Base-by-base conservation (phyloP, 768 basidiomycete species). In the Mrakia frigida region DNA sequence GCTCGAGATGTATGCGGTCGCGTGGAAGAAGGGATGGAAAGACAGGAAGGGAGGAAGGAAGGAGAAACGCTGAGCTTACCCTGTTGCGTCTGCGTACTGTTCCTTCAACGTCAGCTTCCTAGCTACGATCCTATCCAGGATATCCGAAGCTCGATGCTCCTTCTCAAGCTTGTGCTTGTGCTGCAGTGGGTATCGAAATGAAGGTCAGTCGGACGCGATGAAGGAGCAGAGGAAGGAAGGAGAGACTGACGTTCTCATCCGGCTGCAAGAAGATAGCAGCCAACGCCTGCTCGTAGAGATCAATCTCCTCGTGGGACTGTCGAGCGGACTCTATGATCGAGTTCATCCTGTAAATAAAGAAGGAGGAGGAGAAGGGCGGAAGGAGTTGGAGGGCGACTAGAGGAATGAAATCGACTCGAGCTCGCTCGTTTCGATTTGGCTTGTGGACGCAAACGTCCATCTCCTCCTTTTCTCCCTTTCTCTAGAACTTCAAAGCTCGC, bases 291-390 rank as follows among this genome's bases (percentile, higher is more conserved):
- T 98, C 92, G 80, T 93, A 92, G 72, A 92, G 90, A 85, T 99
- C 96, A 35, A 94, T 87, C 83, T 98, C 95, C 84, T 98, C 94
- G 84, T 98, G 96, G 18, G 91, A 92, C 81, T 94, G 94, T 72
- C 96, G 90, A 82, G 96, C 92, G n/a, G 92, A 85, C 85, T 99
- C 96, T 82, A 98, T 87, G 81, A 93, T 86, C 65, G 93, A 94
- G 87, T 98, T 94, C 95, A 97, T 97, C 28, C 7, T 33, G 3
- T 25, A 37, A 14, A n/a, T n/a, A 28, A 43, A 39, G 31, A 25
- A 23, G 28, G 31, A 53, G 46, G 46, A 46, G 14, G 6, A 13
- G 59, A 63, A n/a, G 46, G 41, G 18, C 9, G 56, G 56, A 9
- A 50, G 35, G 11, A 37, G 28, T 23, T 53, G 60, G 41, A 63